These are phyloP conservation scores for Yamadazyma friedrichii DNA, from an alignment of 1,139 yeast species.

Conservation along the genomic window DNA sequence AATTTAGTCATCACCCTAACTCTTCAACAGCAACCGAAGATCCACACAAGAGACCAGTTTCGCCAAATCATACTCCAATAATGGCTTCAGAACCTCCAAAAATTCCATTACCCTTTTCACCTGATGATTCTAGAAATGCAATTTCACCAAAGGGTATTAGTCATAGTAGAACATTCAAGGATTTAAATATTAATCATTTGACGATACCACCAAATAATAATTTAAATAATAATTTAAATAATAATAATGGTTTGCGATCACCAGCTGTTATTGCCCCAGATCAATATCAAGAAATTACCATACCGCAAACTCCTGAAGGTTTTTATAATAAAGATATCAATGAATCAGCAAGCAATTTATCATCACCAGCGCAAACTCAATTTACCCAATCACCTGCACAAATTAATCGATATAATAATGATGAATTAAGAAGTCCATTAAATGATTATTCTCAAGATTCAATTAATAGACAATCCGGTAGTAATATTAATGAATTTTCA, in stretches of 20 bases:
- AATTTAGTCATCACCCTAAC: neutral
- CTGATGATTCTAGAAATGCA: slow-evolving; percentile 10
- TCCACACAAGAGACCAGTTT: neutral
- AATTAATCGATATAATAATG: slow-evolving; percentile 11
- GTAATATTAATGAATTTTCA: neutral
- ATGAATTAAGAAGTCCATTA: slow-evolving; percentile 10
- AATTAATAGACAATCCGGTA: slow-evolving; percentile 5
- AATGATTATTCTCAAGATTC: slow-evolving; percentile 14
- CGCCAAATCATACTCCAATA: slow-evolving; percentile 7
- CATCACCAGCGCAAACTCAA: slow-evolving; percentile 16
- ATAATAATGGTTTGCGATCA: slow-evolving; percentile 14
- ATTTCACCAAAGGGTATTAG: slow-evolving; percentile 11
- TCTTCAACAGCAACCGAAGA: neutral
- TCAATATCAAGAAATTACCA: neutral
- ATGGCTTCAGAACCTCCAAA: slow-evolving; percentile 12
- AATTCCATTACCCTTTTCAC: slow-evolving; percentile 15
- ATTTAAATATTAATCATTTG: slow-evolving; percentile 14
- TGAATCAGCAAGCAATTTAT: slow-evolving; percentile 12
- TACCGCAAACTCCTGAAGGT: slow-evolving; percentile 22
- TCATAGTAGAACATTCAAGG: slow-evolving; percentile 16
- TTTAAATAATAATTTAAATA: neutral
- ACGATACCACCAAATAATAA: slow-evolving; percentile 7
- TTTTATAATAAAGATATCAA: slow-evolving; percentile 9
- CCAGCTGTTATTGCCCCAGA: slow-evolving; percentile 14
- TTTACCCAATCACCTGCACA: slow-evolving; percentile 15